Conservation (phyloP, 306 rosid genomes). For the Citrullus colocynthis region DNA sequence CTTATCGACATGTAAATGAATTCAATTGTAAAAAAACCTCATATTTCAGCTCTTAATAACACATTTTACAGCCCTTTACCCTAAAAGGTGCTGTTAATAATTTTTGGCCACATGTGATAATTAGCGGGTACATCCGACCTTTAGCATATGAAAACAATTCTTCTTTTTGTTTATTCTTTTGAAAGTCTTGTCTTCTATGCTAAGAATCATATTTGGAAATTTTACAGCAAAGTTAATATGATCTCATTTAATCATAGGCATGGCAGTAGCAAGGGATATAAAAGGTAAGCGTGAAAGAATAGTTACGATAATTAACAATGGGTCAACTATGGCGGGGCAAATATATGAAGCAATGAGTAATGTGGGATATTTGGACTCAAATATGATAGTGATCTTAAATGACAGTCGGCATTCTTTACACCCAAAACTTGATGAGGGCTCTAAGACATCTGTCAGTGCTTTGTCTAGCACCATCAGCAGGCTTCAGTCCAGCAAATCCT, state of each 20-base stretch:
- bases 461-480: constrained; percentile 78
- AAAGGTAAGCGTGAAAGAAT: constrained; percentile 73
- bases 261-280: constrained; percentile 89
- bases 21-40: not conserved
- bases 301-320: constrained; percentile 70
- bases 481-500: constrained; percentile 87
- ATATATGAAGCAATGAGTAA: constrained; percentile 83
- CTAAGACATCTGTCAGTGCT: constrained; percentile 58
- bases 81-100: not conserved
- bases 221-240: not conserved
- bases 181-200: not conserved
- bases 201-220: not conserved
- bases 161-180: not conserved
- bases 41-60: not conserved
- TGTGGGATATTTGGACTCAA: constrained; percentile 83
- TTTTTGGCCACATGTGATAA: not conserved
- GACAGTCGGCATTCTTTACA: constrained; percentile 78
- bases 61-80: not conserved
- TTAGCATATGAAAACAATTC: not conserved
- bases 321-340: constrained; percentile 86
- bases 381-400: constrained; percentile 78
- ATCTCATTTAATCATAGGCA: constrained; percentile 37
- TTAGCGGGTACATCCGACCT: not conserved
- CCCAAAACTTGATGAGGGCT: constrained; percentile 58
- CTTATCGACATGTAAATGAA: not conserved